Percentiles rank a stretch among this genome's conserved stretches.
Conservation (phyloP, 805 yeast species). For the Ogataea corticis region DNA sequence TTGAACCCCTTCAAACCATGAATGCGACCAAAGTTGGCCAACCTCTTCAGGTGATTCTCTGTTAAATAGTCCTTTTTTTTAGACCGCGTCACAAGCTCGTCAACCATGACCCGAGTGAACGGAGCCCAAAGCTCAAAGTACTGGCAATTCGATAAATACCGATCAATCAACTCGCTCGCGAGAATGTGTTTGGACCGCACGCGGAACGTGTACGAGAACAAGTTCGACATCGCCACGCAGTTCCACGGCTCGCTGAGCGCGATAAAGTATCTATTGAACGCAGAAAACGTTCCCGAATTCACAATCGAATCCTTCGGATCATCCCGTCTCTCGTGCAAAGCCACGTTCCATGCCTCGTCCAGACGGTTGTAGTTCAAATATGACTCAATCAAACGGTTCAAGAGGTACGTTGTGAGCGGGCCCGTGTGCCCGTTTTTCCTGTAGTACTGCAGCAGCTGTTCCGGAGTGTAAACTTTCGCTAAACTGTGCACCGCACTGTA, state of each 20-base stretch:
- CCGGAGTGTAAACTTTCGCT: conserved; percentile 15
- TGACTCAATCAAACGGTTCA: conserved; percentile 25
- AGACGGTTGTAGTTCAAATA: conserved; percentile 17
- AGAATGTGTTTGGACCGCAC: conserved; percentile 14
- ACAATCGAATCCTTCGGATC: background rate
- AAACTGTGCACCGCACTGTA: conserved; percentile 19
- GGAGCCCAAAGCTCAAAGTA: conserved; percentile 30
- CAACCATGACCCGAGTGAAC: conserved; percentile 18
- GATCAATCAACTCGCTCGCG: conserved; percentile 20
- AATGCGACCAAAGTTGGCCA: conserved; percentile 23
- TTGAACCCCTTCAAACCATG: conserved; percentile 25
- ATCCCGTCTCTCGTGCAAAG: conserved; percentile 4
- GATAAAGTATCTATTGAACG: conserved; percentile 25
- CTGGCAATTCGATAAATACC: conserved; percentile 19
- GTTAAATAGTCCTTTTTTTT: conserved; percentile 12
- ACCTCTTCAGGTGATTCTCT: conserved; percentile 14
- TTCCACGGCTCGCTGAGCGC: conserved; percentile 21
- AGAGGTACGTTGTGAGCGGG: conserved; percentile 13
- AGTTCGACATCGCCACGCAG: conserved; percentile 27
- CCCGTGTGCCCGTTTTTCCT: conserved; percentile 12
- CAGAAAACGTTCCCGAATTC: conserved; percentile 22
- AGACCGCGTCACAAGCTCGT: conserved; percentile 9
- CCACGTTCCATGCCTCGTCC: conserved; percentile 23
- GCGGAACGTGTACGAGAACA: conserved; percentile 19
- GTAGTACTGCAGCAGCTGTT: conserved; percentile 19